phyloP scores from a whole-genome alignment of 2,329 filamentous ascomycete genomes.

The Pestalotiopsis sp. region DNA sequence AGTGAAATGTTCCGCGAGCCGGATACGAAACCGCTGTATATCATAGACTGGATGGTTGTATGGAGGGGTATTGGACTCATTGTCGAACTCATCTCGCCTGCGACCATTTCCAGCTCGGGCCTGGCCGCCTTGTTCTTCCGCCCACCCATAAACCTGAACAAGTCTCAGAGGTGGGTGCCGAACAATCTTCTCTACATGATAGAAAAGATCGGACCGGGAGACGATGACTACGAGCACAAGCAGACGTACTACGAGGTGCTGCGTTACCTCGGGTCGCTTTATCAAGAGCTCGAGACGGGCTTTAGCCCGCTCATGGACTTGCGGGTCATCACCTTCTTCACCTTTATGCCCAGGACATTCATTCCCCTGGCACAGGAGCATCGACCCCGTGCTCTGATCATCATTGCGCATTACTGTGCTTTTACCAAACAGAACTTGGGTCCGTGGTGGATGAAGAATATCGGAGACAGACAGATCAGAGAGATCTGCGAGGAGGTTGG shows the following conservation, averaged over 20 bases:
- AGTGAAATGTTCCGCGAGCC: conserved; percentile 53
- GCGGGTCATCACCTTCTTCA: conserved; percentile 55
- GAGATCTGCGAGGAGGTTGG: conserved; percentile 44
- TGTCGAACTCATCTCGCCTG: conserved; percentile 38
- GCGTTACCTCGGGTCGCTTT: conserved; percentile 53
- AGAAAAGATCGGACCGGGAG: conserved; percentile 41
- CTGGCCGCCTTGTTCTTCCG: conserved; percentile 50
- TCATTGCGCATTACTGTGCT: conserved; percentile 53
- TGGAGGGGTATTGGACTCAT: conserved; percentile 57
- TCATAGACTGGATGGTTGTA: conserved; percentile 58
- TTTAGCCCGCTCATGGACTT: conserved; percentile 46
- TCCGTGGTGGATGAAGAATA: conserved; percentile 53
- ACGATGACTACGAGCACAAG: conserved; percentile 41
- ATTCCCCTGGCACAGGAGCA: conserved; percentile 42
- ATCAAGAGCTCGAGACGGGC: conserved; percentile 47
- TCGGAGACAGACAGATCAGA: conserved; percentile 46
- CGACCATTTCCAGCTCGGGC: conserved; percentile 39
- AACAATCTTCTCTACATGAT: conserved; percentile 52
- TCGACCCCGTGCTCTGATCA: conserved; percentile 49
- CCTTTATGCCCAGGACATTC: conserved; percentile 48
- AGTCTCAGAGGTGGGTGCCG: conserved; percentile 43
- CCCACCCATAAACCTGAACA: conserved; percentile 48
- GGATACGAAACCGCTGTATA: conserved; percentile 45
- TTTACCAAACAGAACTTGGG: conserved; percentile 46
- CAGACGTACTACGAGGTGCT: conserved; percentile 48